Evolutionary conservation across 108 stramenopile genomes (phyloP).

Genomic region (Stephanodiscus minutulus): DNA sequence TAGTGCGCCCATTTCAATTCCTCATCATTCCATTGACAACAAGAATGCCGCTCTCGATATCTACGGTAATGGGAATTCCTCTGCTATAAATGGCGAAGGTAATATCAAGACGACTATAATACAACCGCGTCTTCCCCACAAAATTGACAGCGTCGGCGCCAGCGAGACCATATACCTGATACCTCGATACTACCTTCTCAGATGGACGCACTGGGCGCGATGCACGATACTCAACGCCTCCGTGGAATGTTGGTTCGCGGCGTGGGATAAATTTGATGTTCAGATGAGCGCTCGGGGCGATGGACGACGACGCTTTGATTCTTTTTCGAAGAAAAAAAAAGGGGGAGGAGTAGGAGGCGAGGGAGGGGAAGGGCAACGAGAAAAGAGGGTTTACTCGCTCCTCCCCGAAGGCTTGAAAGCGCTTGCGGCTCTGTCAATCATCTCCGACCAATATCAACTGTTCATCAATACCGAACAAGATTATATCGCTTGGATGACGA

Average conservation of each 20-base stretch:
- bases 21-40: no score
- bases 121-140: neutral
- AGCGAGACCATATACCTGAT: slow-evolving; percentile 58
- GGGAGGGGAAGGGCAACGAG: neutral
- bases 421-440: slow-evolving; percentile 34
- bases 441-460: slow-evolving; percentile 41
- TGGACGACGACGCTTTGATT: no score
- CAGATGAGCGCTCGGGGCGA: slow-evolving; percentile 5
- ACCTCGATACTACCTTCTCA: slow-evolving; percentile 57
- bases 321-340: neutral
- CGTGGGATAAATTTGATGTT: slow-evolving; percentile 5
- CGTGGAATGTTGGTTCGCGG: slow-evolving; percentile 36
- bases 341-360: neutral
- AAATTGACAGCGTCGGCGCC: slow-evolving; percentile 2
- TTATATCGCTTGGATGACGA: slow-evolving; percentile 14
- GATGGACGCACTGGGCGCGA: slow-evolving; percentile 75
- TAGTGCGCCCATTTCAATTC: no score
- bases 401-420: slow-evolving; percentile 8
- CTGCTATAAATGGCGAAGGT: neutral
- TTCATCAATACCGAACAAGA: slow-evolving; percentile 13
- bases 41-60: no score
- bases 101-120: neutral
- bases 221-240: slow-evolving; percentile 4
- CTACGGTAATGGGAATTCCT: no score
- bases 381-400: neutral